Conservation (phyloP, 805 yeast species). For the Candida methanosorbosa region DNA sequence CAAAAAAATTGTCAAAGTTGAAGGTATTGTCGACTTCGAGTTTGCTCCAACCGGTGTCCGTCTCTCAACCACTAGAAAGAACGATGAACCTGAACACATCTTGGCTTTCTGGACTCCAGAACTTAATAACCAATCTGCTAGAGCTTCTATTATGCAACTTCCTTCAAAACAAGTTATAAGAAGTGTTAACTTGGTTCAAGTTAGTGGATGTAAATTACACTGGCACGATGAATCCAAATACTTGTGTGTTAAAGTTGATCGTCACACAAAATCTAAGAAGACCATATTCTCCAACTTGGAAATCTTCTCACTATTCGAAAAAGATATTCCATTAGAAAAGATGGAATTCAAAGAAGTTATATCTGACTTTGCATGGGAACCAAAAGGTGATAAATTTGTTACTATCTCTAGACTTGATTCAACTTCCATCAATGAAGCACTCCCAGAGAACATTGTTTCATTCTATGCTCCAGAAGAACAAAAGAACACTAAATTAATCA, state of each 20-base stretch:
- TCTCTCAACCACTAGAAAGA: constrained; percentile 45
- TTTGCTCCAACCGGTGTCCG: constrained; percentile 88
- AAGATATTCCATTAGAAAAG: constrained; percentile 90
- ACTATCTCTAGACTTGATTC: constrained; percentile 58
- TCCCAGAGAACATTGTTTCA: constrained; percentile 52
- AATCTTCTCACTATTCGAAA: constrained; percentile 79
- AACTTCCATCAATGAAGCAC: constrained; percentile 47
- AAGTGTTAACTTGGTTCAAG: constrained; percentile 92
- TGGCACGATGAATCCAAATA: constrained; percentile 88
- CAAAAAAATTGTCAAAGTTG: constrained; percentile 74
- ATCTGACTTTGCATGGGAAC: constrained; percentile 92
- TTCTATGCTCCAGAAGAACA: constrained; percentile 78
- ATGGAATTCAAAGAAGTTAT: constrained; percentile 88
- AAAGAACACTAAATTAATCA: constrained; percentile 27
- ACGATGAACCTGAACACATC: constrained; percentile 49
- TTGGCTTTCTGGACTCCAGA: constrained; percentile 98
- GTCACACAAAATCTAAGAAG: constrained; percentile 94
- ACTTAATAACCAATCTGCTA: constrained; percentile 80
- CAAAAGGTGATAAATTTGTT: constrained; percentile 79
- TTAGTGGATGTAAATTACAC: constrained; percentile 78
- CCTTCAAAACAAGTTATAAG: constrained; percentile 78
- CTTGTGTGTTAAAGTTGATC: constrained; percentile 90
- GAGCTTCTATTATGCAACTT: constrained; percentile 83
- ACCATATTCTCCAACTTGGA: constrained; percentile 86
- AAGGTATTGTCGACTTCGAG: constrained; percentile 83